phyloP scores from a whole-genome alignment of 148 eudicot genomes.

The Rhododendron henanense region DNA sequence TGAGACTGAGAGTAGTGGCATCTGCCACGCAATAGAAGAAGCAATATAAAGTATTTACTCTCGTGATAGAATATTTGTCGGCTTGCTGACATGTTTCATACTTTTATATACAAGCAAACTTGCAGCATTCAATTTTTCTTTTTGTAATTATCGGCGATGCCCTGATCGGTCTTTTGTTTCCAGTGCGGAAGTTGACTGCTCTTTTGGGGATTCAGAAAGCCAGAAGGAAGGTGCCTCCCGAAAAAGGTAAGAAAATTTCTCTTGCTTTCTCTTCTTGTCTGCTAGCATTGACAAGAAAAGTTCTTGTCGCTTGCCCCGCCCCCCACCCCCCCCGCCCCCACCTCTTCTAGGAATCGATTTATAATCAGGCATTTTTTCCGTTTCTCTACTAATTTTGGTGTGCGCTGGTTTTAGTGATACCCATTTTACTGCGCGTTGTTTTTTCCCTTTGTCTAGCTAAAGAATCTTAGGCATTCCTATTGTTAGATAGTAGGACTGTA shows the following conservation, averaged over 20 bases:
- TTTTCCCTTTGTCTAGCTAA: background rate
- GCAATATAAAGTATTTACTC: background rate
- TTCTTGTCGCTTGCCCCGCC: background rate
- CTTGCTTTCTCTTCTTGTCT: background rate
- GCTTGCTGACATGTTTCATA: background rate
- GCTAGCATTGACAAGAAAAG: background rate
- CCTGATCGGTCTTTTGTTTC: conserved; percentile 7
- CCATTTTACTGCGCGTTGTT: background rate
- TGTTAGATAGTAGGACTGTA: background rate
- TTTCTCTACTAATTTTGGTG: background rate
- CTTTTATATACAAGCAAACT: background rate
- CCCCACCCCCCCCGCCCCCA: no score
- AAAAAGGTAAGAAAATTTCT: conserved; percentile 12
- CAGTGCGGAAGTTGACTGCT: conserved; percentile 27
- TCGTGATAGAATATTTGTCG: background rate
- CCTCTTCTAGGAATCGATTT: background rate
- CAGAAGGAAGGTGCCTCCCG: conserved; percentile 20
- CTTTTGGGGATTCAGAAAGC: conserved; percentile 18
- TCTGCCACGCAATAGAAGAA: background rate
- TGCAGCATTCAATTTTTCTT: background rate
- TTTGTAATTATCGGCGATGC: background rate
- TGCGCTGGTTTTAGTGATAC: background rate
- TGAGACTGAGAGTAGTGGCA: background rate
- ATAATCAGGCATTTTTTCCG: background rate
- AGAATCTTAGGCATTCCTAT: background rate